These are phyloP conservation scores for Byssothecium circinans DNA, from an alignment of 2,329 filamentous ascomycete genomes.

Conservation along the genomic window DNA sequence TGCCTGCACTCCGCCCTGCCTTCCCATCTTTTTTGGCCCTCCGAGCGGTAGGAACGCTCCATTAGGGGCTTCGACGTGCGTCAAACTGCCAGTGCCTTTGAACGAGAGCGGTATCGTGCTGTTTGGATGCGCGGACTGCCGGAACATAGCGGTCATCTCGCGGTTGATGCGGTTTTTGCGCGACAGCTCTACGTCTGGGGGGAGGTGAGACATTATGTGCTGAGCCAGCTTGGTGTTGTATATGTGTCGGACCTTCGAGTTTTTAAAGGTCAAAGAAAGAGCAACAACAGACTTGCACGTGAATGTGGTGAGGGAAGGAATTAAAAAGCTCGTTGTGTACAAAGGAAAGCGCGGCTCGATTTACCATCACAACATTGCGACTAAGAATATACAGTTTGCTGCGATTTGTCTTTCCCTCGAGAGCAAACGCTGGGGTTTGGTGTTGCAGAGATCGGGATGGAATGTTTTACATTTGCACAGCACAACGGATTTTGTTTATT, in stretches of 20 bases:
- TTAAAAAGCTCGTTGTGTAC: not conserved
- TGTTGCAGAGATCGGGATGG: too few species aligned
- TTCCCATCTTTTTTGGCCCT: conserved; percentile 3
- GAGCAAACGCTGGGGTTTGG: too few species aligned
- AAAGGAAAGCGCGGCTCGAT: not conserved
- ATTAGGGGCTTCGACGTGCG: conserved; percentile 18
- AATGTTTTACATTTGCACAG: too few species aligned
- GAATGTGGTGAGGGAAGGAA: not conserved
- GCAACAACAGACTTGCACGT: too few species aligned
- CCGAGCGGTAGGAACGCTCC: conserved; percentile 15
- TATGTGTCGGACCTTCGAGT: too few species aligned
- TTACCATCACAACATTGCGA: not conserved
- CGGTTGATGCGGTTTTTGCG: conserved; percentile 22
- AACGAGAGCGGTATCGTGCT: conserved; percentile 9
- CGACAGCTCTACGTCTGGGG: conserved; percentile 12
- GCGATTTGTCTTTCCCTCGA: too few species aligned
- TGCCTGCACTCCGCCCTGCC: not conserved
- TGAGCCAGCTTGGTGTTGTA: not conserved
- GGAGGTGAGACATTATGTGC: not conserved
- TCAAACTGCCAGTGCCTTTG: conserved; percentile 31
- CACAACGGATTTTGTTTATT: too few species aligned
- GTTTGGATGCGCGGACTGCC: not conserved
- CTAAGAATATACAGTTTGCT: not conserved
- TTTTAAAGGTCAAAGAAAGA: too few species aligned
- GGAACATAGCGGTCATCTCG: conserved; percentile 20